Evolutionary conservation across 352 stramenopile genomes (phyloP).

Genomic region (Globisporangium splendens): DNA sequence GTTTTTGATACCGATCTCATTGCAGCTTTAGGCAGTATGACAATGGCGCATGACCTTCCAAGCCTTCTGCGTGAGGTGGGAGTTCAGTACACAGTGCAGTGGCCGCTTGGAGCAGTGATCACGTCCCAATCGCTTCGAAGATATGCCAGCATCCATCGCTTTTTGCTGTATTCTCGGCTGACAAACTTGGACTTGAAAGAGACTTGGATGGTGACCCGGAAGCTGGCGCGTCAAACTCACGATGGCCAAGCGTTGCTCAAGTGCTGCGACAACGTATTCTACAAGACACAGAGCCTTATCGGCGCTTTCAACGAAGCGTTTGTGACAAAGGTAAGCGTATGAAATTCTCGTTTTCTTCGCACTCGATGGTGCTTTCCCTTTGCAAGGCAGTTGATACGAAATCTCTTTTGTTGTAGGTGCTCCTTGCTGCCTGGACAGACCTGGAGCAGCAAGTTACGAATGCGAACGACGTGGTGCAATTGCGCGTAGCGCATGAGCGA

Average conservation of each 20-base stretch:
- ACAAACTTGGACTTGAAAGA: constrained; percentile 41
- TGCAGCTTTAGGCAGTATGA: constrained; percentile 35
- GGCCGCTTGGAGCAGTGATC: constrained; percentile 48
- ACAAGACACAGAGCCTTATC: constrained; percentile 40
- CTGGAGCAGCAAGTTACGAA: constrained; percentile 18
- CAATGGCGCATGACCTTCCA: constrained; percentile 25
- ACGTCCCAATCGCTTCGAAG: constrained; percentile 25
- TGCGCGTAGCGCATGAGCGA: constrained; percentile 33
- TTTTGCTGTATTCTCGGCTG: constrained; percentile 41
- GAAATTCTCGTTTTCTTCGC: too few relatives aligned
- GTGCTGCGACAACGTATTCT: constrained; percentile 26
- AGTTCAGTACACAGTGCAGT: constrained; percentile 40
- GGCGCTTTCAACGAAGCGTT: constrained; percentile 49
- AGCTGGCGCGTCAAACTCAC: constrained; percentile 15
- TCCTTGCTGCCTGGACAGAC: constrained; percentile 36
- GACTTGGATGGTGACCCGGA: constrained; percentile 31
- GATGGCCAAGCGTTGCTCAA: constrained; percentile 18
- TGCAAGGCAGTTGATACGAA: constrained; percentile 1
- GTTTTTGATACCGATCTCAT: not conserved
- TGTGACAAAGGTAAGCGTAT: constrained; percentile 26
- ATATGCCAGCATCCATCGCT: constrained; percentile 42
- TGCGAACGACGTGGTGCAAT: constrained; percentile 20
- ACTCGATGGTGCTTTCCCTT: too few relatives aligned
- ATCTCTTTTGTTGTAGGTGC: constrained; percentile 21
- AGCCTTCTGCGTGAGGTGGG: constrained; percentile 41